phyloP scores from a whole-genome alignment of 1,284 basidiomycete species.

The Cutaneotrichosporon arboriforme region DNA sequence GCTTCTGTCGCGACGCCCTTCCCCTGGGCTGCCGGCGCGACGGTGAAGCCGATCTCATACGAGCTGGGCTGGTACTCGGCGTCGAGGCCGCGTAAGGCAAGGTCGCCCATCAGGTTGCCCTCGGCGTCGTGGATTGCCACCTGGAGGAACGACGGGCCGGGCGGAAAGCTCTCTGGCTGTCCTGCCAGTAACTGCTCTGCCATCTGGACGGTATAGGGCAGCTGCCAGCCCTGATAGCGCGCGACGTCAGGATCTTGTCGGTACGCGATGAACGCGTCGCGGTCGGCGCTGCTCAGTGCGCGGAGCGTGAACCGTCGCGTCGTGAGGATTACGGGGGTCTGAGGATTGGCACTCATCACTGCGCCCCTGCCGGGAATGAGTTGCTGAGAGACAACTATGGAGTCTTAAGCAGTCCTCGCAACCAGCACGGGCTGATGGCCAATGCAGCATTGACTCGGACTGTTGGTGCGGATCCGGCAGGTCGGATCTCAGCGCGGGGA shows the following conservation, averaged over 20 bases:
- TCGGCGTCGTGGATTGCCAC: slow-evolving; percentile 1
- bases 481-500: no score
- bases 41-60: slow-evolving; percentile 4
- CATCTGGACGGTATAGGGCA: neutral
- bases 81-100: neutral
- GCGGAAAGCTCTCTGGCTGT: neutral
- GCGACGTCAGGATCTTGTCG: neutral
- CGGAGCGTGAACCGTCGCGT: neutral
- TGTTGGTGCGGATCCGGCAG: no score
- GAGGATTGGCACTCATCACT: no score
- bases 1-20: neutral
- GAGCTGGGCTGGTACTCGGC: neutral
- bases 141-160: neutral
- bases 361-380: no score
- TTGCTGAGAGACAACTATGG: no score
- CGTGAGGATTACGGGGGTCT: neutral
- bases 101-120: slow-evolving; percentile 1
- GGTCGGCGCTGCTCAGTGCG: neutral
- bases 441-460: no score
- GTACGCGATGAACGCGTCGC: slow-evolving; percentile 6
- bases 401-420: no score
- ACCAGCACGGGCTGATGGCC: no score
- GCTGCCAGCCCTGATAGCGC: slow-evolving; percentile 3
- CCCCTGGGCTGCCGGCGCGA: neutral
- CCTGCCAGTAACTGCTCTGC: neutral